Conservation (phyloP, 768 basidiomycete genomes). For the Phlebiopsis gigantea region DNA sequence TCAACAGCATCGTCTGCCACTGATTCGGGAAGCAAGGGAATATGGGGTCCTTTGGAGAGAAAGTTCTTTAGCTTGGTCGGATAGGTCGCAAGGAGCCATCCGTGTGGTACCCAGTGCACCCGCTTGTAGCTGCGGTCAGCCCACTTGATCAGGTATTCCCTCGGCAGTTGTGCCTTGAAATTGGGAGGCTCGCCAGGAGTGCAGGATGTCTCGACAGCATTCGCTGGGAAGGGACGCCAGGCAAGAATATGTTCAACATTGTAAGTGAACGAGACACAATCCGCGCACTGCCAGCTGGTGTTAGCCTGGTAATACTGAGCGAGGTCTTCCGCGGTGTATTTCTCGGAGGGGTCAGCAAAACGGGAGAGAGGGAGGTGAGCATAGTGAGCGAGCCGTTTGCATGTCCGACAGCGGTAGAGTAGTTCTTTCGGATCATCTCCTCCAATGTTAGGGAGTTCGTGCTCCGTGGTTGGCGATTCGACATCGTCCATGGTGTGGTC, state of each 20-base stretch:
- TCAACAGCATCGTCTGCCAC: conserved; percentile 29
- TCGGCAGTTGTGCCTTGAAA: conserved; percentile 60
- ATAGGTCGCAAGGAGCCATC: conserved; percentile 77
- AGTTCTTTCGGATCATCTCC: conserved; percentile 34
- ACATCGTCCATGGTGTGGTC: conserved; percentile 19
- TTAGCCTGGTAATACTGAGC: conserved; percentile 56
- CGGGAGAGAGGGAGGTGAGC: conserved; percentile 46
- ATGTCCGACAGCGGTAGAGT: conserved; percentile 78
- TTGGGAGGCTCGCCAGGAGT: conserved; percentile 36
- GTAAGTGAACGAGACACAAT: conserved; percentile 71
- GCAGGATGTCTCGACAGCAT: conserved; percentile 48
- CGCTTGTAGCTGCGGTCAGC: conserved; percentile 69
- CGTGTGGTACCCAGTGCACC: conserved; percentile 86
- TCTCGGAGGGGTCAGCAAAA: conserved; percentile 33
- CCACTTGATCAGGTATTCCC: conserved; percentile 96
- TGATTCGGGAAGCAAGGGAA: conserved; percentile 55
- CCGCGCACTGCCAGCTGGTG: conserved; percentile 63
- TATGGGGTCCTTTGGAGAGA: conserved; percentile 58
- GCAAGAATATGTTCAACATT: conserved; percentile 81
- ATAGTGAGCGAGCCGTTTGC: conserved; percentile 83
- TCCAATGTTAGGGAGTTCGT: neutral
- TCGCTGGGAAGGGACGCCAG: conserved; percentile 79
- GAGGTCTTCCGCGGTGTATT: conserved; percentile 33
- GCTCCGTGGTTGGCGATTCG: neutral
- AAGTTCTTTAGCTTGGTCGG: conserved; percentile 73